These are phyloP conservation scores for Linnemannia elongata DNA, from an alignment of 192 early-diverging fungal species.

Conservation along the genomic window DNA sequence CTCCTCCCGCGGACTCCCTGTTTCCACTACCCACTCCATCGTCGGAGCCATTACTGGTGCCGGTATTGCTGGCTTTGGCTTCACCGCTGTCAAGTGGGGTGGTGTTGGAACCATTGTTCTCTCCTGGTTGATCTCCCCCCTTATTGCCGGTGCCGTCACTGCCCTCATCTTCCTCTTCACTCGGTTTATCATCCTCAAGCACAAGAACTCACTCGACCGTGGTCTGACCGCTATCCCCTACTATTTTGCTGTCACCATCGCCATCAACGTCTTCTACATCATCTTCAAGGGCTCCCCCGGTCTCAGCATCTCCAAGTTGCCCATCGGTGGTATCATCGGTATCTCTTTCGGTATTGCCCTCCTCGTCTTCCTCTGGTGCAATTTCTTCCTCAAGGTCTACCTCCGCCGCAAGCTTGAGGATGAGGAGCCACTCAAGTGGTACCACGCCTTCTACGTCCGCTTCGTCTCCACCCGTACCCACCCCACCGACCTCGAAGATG, in stretches of 20 bases:
- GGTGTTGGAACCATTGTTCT: constrained; percentile 40
- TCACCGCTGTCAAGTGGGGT: constrained; percentile 72
- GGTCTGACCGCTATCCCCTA: constrained; percentile 78
- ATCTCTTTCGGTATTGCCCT: constrained; percentile 74
- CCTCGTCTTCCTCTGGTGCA: constrained; percentile 65
- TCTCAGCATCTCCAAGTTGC: constrained; percentile 56
- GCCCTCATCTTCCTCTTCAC: constrained; percentile 76
- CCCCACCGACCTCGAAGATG: constrained; percentile 23
- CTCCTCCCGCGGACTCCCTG: constrained; percentile 77
- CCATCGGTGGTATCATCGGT: constrained; percentile 67
- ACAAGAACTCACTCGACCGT: constrained; percentile 72
- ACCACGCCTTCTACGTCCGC: constrained; percentile 75
- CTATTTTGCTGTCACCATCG: constrained; percentile 79
- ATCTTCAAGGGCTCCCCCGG: constrained; percentile 79
- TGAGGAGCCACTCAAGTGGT: constrained; percentile 77
- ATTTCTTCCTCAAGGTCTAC: constrained; percentile 77
- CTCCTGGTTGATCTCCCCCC: constrained; percentile 83
- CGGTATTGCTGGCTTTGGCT: constrained; percentile 83
- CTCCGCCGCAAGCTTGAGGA: constrained; percentile 72
- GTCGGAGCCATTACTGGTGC: constrained; percentile 85
- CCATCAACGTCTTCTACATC: constrained; percentile 78
- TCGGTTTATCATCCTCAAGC: constrained; percentile 72
- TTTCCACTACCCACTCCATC: constrained; percentile 87
- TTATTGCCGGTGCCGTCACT: constrained; percentile 74
- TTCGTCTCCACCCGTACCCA: constrained; percentile 55